phyloP scores from a whole-genome alignment of 202 grass and related monocot species.

The Carex arenaria region DNA sequence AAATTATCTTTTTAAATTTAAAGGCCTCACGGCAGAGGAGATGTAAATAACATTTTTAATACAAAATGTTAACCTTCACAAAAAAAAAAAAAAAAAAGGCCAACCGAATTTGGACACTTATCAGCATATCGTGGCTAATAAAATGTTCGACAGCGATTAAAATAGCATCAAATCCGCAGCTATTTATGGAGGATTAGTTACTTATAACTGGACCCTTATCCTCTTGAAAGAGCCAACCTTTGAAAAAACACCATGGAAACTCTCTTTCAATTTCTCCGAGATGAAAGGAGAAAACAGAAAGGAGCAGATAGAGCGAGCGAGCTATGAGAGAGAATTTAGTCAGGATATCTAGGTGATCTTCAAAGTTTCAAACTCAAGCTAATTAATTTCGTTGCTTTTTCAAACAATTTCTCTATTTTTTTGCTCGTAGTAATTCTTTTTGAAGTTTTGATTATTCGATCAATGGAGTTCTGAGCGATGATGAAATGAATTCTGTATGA shows the following conservation, averaged over 20 bases:
- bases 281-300: not conserved
- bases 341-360: too few species aligned
- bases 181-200: not conserved
- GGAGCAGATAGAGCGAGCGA: too few species aligned
- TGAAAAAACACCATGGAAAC: not conserved
- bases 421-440: not conserved
- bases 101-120: not conserved
- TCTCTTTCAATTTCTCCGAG: not conserved
- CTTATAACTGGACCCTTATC: not conserved
- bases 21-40: too few species aligned
- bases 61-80: too few species aligned
- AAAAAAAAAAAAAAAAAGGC: too few species aligned
- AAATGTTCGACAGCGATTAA: not conserved
- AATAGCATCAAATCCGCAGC: not conserved
- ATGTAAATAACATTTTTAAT: too few species aligned
- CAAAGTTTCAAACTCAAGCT: too few species aligned
- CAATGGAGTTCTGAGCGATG: not conserved
- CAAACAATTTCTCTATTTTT: not conserved
- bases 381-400: not conserved
- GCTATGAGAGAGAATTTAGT: too few species aligned
- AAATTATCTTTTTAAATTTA: too few species aligned
- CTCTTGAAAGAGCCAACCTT: not conserved
- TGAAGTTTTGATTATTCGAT: not conserved
- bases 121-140: not conserved
- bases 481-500: conserved; percentile 28